Conservation (phyloP, 139 green algal genomes). For the Penium margaritaceum region DNA sequence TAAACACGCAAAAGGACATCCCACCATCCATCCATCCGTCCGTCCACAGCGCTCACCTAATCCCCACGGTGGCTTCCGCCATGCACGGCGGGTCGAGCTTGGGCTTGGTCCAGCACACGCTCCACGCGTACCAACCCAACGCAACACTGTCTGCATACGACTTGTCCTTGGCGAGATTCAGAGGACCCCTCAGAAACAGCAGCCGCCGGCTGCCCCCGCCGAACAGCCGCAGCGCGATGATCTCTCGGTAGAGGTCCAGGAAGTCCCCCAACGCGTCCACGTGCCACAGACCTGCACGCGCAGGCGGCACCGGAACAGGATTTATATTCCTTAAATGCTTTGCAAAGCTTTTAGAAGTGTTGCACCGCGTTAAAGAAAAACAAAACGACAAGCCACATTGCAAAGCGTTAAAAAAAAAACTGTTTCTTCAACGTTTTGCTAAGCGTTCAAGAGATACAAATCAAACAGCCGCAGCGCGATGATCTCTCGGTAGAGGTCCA, state of each 20-base stretch:
- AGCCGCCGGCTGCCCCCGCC: background rate
- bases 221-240: constrained; percentile 10
- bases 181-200: background rate
- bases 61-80: constrained; percentile 3
- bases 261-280: constrained; percentile 17
- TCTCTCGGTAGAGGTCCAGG: constrained; percentile 5
- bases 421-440: no score
- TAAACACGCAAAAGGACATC: no score
- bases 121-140: constrained; percentile 25
- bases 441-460: no score
- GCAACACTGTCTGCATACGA: constrained; percentile 12
- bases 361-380: no score
- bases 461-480: background rate
- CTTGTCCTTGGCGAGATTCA: background rate
- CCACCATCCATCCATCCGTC: no score
- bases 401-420: constrained; percentile 4
- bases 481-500: constrained; percentile 2
- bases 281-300: constrained; percentile 22
- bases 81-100: constrained; percentile 20
- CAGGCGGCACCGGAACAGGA: no score
- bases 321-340: no score
- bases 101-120: constrained; percentile 12
- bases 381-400: no score
- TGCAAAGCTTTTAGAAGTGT: no score
- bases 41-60: no score